Conservation (phyloP, 148 eudicot genomes). For the Vaccinium corymbosum region DNA sequence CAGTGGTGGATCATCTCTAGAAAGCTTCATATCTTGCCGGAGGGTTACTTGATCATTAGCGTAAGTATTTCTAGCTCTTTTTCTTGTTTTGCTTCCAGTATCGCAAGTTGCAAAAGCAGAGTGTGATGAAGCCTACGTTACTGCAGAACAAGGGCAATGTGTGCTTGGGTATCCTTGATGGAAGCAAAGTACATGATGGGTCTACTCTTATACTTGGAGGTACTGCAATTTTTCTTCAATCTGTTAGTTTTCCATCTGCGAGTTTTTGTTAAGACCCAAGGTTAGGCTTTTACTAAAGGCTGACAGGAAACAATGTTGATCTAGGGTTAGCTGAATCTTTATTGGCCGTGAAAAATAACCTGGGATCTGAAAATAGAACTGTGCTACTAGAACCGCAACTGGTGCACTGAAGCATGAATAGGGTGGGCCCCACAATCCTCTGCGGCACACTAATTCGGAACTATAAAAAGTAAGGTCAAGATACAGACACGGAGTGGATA, state of each 20-base stretch:
- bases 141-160: conserved; percentile 57
- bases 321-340: background rate
- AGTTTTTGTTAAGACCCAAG: background rate
- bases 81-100: background rate
- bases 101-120: background rate
- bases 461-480: background rate
- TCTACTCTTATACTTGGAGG: conserved; percentile 58
- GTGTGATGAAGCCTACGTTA: background rate
- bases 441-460: background rate
- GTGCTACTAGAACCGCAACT: background rate
- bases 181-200: conserved; percentile 47
- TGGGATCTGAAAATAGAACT: background rate
- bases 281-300: background rate
- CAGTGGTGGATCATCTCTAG: conserved; percentile 47
- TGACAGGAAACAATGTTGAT: background rate
- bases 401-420: background rate
- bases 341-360: background rate
- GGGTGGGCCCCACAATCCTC: background rate
- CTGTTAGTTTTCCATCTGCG: background rate
- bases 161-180: conserved; percentile 66
- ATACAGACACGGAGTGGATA: background rate
- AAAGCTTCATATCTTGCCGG: conserved; percentile 47
- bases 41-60: conserved; percentile 49
- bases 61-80: conserved; percentile 27
- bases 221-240: conserved; percentile 12